Evolutionary conservation across 2,329 filamentous ascomycete species (phyloP), one percentile per base, ranked within the genome.

Genomic region (Dactylellina parvicollis): DNA sequence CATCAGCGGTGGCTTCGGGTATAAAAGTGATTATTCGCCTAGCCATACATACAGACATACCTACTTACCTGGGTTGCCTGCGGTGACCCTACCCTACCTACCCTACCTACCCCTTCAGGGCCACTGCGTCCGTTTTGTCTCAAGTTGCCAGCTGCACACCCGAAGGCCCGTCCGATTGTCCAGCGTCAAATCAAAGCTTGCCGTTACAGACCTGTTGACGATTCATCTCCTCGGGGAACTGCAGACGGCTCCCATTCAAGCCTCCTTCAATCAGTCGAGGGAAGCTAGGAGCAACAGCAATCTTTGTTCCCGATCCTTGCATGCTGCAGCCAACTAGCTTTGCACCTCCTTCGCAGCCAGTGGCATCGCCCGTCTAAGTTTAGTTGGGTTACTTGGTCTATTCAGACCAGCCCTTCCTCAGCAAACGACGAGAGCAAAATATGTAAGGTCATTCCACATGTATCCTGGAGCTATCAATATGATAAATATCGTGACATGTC

Each of bases 401-500:
- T 46, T 59, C 34, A 60, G 9, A 9, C 55, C 28, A 38, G 44
- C 32, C 28, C 16, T 61, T 12, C 9, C 20, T 34, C 44, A 44
- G 38, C 56, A 62, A 50, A 52, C 61, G 26, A 22, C 30, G 16
- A 32, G 8, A 47, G 16, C 7, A 30, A 16, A 44, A 50, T 40
- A 46, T 72, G 66, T 64, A 72, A 50, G 57, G 49, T 52, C 42
- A 54, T 72, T 72, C 66, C 66, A 57, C 59, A 64, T 62, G 44
- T 59, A 72, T 59, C 59, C 47, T 52, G 42, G 64, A 57, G 30
- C 52, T 57, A 72, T 64, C 28, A 57, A 57, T n/a, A n/a, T n/a
- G 57, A 72, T 54, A 64, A 64, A 72, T 57, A 52, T 54, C 46
- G 44, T 46, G 47, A 52, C 46, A 16, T 52, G 59, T 54, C 44